Conservation (phyloP, 805 yeast species). For the Candida oleophila region DNA sequence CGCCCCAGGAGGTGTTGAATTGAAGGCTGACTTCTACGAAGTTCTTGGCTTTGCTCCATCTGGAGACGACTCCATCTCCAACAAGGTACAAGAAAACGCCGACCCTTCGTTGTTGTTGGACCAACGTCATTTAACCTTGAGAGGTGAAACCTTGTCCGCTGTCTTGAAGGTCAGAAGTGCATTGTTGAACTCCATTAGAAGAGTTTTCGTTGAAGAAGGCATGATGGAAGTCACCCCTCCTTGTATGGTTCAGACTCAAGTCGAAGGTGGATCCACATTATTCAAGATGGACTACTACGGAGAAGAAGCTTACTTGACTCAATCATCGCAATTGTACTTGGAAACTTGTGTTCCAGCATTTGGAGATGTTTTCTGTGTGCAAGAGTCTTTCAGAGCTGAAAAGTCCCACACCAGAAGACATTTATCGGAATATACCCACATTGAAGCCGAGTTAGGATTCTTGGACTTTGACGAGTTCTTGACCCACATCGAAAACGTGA, state of each 20-base stretch:
- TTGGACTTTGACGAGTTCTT: slow-evolving; percentile 83
- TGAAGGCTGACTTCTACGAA: slow-evolving; percentile 86
- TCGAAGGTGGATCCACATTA: slow-evolving; percentile 97
- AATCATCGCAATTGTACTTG: slow-evolving; percentile 92
- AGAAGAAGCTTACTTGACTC: slow-evolving; percentile 94
- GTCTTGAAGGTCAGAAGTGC: slow-evolving; percentile 94
- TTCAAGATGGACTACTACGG: slow-evolving; percentile 94
- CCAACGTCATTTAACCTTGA: slow-evolving; percentile 90
- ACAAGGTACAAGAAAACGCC: slow-evolving; percentile 89
- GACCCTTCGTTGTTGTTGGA: slow-evolving; percentile 92
- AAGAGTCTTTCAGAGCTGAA: slow-evolving; percentile 99
- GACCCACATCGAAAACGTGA: slow-evolving; percentile 76
- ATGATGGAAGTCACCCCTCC: slow-evolving; percentile 96
- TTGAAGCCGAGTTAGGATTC: slow-evolving; percentile 93
- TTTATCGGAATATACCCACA: slow-evolving; percentile 92
- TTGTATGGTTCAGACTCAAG: slow-evolving; percentile 99
- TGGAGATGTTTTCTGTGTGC: slow-evolving; percentile 96
- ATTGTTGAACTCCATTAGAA: slow-evolving; percentile 70
- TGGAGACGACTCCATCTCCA: slow-evolving; percentile 93
- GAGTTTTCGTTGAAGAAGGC: slow-evolving; percentile 70
- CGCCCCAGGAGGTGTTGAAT: slow-evolving; percentile 97
- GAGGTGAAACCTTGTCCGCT: slow-evolving; percentile 92
- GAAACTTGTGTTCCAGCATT: slow-evolving; percentile 95
- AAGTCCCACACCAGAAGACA: slow-evolving; percentile 99
- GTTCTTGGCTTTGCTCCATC: slow-evolving; percentile 91